Evolutionary conservation across 768 basidiomycete genomes (phyloP).

Genomic region (Epithele typhae): DNA sequence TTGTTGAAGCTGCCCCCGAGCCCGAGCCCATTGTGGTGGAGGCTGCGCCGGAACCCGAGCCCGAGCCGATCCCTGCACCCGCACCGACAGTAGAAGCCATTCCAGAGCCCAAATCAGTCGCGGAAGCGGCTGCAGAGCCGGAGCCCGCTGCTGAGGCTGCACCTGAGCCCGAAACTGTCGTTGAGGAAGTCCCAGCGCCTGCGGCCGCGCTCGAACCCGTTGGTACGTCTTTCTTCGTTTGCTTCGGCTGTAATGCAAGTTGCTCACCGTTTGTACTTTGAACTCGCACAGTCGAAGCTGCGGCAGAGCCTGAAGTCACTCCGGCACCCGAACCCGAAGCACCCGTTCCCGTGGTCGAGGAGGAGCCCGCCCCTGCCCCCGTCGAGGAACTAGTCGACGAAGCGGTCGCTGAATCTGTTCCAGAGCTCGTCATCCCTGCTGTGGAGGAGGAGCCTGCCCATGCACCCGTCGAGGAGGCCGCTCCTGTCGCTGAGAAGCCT

Average conservation of each 20-base stretch:
- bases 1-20: not conserved
- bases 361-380: too few species aligned
- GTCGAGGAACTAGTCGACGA: too few species aligned
- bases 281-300: too few species aligned
- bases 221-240: too few species aligned
- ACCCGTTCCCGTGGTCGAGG: not conserved
- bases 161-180: not conserved
- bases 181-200: not conserved
- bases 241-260: too few species aligned
- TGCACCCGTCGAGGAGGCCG: not conserved
- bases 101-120: too few species aligned
- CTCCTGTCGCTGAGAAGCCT: slow-evolving; percentile 2
- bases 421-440: too few species aligned
- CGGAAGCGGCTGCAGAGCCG: not conserved
- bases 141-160: not conserved
- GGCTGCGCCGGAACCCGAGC: not conserved
- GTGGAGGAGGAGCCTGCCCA: not conserved
- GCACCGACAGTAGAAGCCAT: not conserved
- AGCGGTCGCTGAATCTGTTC: too few species aligned
- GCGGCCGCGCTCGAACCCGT: too few species aligned
- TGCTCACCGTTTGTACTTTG: too few species aligned
- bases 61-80: not conserved
- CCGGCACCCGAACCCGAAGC: not conserved
- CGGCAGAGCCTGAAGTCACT: too few species aligned
- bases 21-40: not conserved